Conservation (phyloP, 805 yeast genomes). For the Nakazawaea ernobii region DNA sequence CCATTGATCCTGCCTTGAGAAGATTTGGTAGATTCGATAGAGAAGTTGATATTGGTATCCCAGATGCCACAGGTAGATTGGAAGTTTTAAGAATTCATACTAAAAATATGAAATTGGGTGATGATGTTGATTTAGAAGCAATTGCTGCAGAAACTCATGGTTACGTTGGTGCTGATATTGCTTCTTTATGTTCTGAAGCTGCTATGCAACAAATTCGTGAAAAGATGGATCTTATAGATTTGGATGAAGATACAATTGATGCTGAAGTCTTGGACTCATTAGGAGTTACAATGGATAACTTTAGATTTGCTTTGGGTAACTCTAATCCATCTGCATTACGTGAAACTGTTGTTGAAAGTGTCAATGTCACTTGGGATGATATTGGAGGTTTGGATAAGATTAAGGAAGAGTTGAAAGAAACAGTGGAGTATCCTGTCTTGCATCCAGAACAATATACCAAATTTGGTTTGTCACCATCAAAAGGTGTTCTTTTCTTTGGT, state of each 20-base stretch:
- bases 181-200: constrained; percentile 98
- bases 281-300: constrained; percentile 99
- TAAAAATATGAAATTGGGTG: constrained; percentile 95
- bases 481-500: constrained; percentile 97
- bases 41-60: constrained; percentile 86
- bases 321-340: constrained; percentile 98
- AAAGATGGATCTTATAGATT: constrained; percentile 96
- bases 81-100: constrained; percentile 97
- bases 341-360: constrained; percentile 98
- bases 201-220: constrained; percentile 99
- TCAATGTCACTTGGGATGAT: constrained; percentile 98
- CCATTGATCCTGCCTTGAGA: constrained; percentile 81
- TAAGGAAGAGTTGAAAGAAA: constrained; percentile 95
- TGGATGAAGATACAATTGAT: constrained; percentile 94
- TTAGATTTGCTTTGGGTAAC: constrained; percentile 94
- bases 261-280: constrained; percentile 94
- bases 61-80: constrained; percentile 97
- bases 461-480: constrained; percentile 95
- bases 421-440: constrained; percentile 97
- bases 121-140: constrained; percentile 91
- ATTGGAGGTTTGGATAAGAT: constrained; percentile 97
- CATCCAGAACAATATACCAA: constrained; percentile 99
- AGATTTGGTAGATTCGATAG: constrained; percentile 84
- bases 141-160: constrained; percentile 98
- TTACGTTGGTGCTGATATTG: constrained; percentile 98